Evolutionary conservation across 345 rosid genomes (phyloP).

Genomic region (Populus nigra): DNA sequence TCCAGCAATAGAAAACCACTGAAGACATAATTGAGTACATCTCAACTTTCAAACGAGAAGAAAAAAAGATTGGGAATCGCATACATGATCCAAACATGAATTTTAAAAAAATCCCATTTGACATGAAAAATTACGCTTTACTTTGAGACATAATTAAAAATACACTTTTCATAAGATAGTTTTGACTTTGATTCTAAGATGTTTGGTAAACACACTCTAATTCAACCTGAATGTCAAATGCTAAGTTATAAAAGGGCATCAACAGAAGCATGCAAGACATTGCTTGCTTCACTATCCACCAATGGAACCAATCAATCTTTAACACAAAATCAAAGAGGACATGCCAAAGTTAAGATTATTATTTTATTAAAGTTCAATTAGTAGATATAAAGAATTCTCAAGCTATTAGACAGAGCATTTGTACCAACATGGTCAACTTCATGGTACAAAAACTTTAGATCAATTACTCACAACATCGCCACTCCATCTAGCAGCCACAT

Average conservation of each 20-base stretch:
- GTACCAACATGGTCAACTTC: slow-evolving; percentile 6
- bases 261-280: slow-evolving; percentile 1
- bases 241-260: not conserved
- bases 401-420: slow-evolving; percentile 1
- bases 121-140: too few species aligned
- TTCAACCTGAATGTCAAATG: not conserved
- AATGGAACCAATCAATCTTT: not conserved
- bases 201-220: too few species aligned
- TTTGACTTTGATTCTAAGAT: too few species aligned
- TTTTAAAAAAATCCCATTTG: not conserved
- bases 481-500: slow-evolving; percentile 93
- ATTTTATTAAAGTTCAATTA: not conserved
- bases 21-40: slow-evolving; percentile 1
- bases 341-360: not conserved
- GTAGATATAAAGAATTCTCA: slow-evolving; percentile 1
- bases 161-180: too few species aligned
- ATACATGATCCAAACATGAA: not conserved
- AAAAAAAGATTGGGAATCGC: not conserved
- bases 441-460: slow-evolving; percentile 10
- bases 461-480: slow-evolving; percentile 90
- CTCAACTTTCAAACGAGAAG: not conserved
- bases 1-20: not conserved
- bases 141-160: too few species aligned
- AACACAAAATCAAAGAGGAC: too few species aligned
- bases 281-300: not conserved